These are phyloP conservation scores for Uronychia setigera DNA, from an alignment of 73 alveolate species.

Conservation along the genomic window DNA sequence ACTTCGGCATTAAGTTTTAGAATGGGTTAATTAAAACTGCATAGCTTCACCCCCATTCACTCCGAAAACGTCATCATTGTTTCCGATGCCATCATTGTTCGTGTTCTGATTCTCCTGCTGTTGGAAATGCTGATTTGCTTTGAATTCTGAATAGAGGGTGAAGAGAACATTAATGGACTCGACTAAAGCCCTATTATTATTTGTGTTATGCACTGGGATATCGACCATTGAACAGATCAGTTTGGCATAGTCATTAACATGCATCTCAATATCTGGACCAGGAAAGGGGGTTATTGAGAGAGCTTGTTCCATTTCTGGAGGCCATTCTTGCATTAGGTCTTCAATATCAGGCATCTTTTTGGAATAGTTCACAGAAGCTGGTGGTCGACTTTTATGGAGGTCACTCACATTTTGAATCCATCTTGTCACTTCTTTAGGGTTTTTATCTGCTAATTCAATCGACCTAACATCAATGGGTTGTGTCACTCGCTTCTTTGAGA, in stretches of 20 bases:
- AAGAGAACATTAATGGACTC: slow-evolving; percentile 94
- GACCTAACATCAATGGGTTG: slow-evolving; percentile 66
- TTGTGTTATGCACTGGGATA: slow-evolving; percentile 91
- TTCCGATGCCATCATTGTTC: too few species aligned
- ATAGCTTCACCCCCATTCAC: too few species aligned
- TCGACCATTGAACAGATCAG: slow-evolving; percentile 89
- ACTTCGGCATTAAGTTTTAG: too few species aligned
- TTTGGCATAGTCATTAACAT: slow-evolving; percentile 80
- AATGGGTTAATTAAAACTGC: too few species aligned
- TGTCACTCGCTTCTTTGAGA: slow-evolving; percentile 23
- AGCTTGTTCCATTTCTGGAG: slow-evolving; percentile 87
- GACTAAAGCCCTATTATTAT: slow-evolving; percentile 78
- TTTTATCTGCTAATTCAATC: slow-evolving; percentile 94
- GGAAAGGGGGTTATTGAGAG: slow-evolving; percentile 82
- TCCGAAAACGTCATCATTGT: too few species aligned
- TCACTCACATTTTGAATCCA: slow-evolving; percentile 94
- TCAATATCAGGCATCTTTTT: slow-evolving; percentile 96
- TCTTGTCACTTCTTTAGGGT: slow-evolving; percentile 89
- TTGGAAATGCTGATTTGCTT: slow-evolving; percentile 83
- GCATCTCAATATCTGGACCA: slow-evolving; percentile 88
- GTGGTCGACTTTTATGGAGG: slow-evolving; percentile 90
- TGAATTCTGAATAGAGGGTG: slow-evolving; percentile 93
- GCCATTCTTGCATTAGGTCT: slow-evolving; percentile 95
- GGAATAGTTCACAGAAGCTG: slow-evolving; percentile 92
- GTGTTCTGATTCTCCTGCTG: slow-evolving; percentile 34